Conservation (phyloP, 2,329 filamentous ascomycete genomes). For the Cercospora zeae-maydis region DNA sequence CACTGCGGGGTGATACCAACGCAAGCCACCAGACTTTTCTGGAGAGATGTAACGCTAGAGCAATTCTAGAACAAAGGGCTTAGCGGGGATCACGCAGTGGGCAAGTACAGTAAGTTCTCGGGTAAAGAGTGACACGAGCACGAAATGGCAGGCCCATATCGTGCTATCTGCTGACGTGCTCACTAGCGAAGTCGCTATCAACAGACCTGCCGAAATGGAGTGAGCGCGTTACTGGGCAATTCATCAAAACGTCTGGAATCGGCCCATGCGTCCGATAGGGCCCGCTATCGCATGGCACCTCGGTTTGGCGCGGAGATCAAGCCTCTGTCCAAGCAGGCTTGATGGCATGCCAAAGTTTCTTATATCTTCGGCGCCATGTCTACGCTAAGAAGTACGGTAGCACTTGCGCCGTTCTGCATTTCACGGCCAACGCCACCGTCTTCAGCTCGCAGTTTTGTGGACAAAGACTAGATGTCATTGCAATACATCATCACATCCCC, state of each 20-base stretch:
- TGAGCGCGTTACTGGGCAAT: not conserved
- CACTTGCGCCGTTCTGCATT: not conserved
- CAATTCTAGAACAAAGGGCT: no score
- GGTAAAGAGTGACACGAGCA: not conserved
- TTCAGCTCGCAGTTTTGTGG: not conserved
- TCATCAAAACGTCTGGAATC: not conserved
- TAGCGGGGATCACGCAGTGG: no score
- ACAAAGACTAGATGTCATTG: not conserved
- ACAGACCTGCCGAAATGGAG: not conserved
- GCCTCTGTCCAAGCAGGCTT: not conserved
- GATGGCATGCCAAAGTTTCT: not conserved
- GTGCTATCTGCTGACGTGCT: not conserved
- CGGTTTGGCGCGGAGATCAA: not conserved
- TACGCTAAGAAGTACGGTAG: not conserved
- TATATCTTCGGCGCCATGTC: not conserved
- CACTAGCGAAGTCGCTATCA: not conserved
- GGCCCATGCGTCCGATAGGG: not conserved
- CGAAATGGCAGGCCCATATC: not conserved
- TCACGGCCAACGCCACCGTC: not conserved
- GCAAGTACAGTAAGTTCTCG: not conserved
- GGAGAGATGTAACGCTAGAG: no score
- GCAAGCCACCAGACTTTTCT: no score
- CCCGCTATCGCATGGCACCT: not conserved
- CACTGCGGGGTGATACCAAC: no score
- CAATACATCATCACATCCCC: not conserved